A percentile compares a stretch with the other conserved stretches of the same genome.
Conservation (phyloP, 108 stramenopile genomes). For the Poteriospumella lacustris region DNA sequence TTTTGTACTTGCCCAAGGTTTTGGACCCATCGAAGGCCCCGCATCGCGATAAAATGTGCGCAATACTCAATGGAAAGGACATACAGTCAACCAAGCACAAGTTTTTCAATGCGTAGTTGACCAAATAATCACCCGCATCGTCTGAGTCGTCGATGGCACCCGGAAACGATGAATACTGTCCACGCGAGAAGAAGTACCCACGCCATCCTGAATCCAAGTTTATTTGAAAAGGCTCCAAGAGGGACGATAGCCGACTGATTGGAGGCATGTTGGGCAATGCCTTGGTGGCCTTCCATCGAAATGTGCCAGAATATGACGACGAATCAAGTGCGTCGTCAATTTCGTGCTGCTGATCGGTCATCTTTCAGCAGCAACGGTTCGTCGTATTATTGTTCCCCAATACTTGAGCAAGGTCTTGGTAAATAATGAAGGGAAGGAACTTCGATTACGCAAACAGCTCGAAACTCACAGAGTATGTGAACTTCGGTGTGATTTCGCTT, state of each 20-base stretch:
- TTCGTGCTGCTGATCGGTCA: too few species aligned
- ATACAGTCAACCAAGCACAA: constrained; percentile 17
- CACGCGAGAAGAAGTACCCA: constrained; percentile 15
- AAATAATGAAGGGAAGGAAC: too few species aligned
- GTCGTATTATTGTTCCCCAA: too few species aligned
- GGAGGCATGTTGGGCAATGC: not conserved
- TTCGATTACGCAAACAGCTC: too few species aligned
- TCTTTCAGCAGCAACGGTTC: too few species aligned
- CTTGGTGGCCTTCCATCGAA: constrained; percentile 24
- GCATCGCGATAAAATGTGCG: not conserved
- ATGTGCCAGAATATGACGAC: constrained; percentile 25
- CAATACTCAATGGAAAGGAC: constrained; percentile 19
- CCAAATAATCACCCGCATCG: not conserved
- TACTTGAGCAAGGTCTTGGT: too few species aligned
- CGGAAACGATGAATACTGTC: not conserved
- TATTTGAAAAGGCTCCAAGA: not conserved
- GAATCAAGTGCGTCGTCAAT: not conserved
- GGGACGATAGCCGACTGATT: not conserved
- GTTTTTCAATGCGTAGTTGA: not conserved
- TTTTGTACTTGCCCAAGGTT: not conserved
- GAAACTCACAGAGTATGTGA: too few species aligned
- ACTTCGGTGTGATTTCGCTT: too few species aligned
- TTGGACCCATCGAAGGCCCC: not conserved
- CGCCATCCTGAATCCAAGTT: not conserved
- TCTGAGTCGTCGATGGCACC: not conserved